These are phyloP conservation scores for Eragrostis curvula DNA, from an alignment of 176 grass and related monocot species.

Conservation along the genomic window DNA sequence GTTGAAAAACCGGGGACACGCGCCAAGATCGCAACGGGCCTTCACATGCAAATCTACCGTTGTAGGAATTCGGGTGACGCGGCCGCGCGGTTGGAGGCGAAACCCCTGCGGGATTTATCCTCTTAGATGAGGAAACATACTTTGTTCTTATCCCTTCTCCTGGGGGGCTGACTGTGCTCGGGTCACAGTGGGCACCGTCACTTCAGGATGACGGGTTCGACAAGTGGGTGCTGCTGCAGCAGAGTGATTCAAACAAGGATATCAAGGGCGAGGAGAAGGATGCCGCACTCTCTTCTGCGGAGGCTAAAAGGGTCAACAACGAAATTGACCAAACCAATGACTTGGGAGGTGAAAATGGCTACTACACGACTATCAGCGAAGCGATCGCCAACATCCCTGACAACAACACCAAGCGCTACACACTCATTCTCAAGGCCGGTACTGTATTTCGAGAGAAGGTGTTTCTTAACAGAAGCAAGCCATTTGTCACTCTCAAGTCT, in stretches of 20 bases:
- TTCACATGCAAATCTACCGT: too few relatives aligned
- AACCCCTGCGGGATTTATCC: too few relatives aligned
- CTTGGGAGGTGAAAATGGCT: too few relatives aligned
- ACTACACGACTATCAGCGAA: too few relatives aligned
- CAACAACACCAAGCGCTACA: slow-evolving; percentile 29
- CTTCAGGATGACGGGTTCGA: background rate
- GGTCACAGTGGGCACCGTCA: background rate
- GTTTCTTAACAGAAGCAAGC: slow-evolving; percentile 39
- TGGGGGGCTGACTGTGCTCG: background rate
- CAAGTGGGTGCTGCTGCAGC: background rate
- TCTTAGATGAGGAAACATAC: background rate
- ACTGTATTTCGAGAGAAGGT: slow-evolving; percentile 55
- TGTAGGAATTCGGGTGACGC: too few relatives aligned
- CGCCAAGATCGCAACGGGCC: too few relatives aligned
- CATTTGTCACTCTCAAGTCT: slow-evolving; percentile 38
- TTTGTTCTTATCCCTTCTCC: background rate
- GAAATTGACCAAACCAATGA: background rate
- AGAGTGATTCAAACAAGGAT: background rate
- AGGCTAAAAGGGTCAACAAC: background rate
- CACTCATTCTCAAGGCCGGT: slow-evolving; percentile 43
- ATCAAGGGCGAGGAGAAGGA: background rate
- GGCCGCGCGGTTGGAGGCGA: too few relatives aligned
- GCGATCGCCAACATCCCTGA: background rate
- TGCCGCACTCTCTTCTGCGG: background rate
- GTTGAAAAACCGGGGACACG: too few relatives aligned